These are phyloP conservation scores for Phytophthora aleatoria DNA, from an alignment of 352 stramenopile species.

Conservation along the genomic window DNA sequence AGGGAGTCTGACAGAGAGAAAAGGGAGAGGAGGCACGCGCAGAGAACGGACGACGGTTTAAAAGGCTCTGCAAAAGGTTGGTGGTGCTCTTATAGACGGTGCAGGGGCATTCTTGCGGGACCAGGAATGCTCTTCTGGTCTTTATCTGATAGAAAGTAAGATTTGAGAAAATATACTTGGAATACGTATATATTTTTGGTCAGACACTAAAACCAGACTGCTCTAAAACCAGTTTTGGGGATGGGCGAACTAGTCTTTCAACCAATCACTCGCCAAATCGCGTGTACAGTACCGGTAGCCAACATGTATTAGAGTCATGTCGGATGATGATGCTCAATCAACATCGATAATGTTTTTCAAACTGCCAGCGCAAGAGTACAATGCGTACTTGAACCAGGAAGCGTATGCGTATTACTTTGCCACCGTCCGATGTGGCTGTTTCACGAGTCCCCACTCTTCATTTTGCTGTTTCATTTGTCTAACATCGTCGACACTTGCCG, in stretches of 20 bases:
- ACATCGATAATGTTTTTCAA: no score
- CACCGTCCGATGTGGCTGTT: not conserved
- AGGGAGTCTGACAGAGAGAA: constrained; percentile 13
- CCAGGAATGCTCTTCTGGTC: not conserved
- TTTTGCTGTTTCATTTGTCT: constrained; percentile 3
- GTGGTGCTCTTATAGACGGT: not conserved
- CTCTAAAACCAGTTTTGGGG: not conserved
- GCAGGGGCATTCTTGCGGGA: no score
- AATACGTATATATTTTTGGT: no score
- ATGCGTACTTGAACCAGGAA: not conserved
- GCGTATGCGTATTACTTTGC: no score
- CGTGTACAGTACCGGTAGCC: not conserved
- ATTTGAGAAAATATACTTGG: not conserved
- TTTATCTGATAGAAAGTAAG: not conserved
- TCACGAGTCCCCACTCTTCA: not conserved
- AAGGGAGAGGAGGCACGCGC: not conserved
- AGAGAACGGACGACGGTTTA: constrained; percentile 6
- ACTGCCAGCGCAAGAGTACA: not conserved
- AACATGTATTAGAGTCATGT: no score
- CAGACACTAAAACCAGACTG: not conserved
- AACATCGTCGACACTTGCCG: constrained; percentile 2
- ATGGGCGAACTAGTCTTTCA: constrained; percentile 2
- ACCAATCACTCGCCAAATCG: constrained; percentile 8
- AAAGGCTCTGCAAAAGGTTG: not conserved
- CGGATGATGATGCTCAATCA: no score